A percentile compares a stretch with the other conserved stretches of the same genome.
These are phyloP conservation scores for Bruguiera hainesii DNA, from an alignment of 441 rosid species.

Conservation along the genomic window DNA sequence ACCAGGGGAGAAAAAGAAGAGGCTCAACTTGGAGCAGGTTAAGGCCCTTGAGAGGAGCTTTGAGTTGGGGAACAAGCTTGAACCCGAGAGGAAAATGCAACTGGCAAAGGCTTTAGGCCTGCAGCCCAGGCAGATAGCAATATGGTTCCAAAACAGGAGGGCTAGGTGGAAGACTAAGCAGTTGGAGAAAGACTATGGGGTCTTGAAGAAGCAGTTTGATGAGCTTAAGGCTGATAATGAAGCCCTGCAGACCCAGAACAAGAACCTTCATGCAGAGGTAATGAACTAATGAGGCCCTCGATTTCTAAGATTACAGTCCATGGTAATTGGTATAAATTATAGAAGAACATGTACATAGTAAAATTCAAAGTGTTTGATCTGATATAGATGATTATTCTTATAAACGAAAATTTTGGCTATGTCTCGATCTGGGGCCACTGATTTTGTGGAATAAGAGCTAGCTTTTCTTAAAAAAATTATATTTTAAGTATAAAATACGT, in stretches of 20 bases:
- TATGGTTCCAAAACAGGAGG: conserved; percentile 97
- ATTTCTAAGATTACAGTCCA: no score
- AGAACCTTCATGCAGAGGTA: conserved; percentile 85
- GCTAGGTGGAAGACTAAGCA: conserved; percentile 98
- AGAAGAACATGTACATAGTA: no score
- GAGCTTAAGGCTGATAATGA: conserved; percentile 79
- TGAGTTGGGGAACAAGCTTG: conserved; percentile 89
- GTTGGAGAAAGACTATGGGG: conserved; percentile 78
- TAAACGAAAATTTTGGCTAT: no score
- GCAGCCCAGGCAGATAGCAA: conserved; percentile 91
- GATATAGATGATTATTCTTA: no score
- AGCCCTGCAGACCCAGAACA: conserved; percentile 73
- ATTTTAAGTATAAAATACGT: no score
- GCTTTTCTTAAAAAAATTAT: no score
- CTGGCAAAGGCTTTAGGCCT: conserved; percentile 81
- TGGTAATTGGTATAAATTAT: neutral
- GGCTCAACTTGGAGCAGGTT: conserved; percentile 83
- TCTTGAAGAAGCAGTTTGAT: conserved; percentile 73
- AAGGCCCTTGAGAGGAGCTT: conserved; percentile 92
- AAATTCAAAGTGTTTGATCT: no score
- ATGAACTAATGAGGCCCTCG: neutral
- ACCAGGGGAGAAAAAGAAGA: conserved; percentile 92
- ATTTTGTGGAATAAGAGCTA: no score
- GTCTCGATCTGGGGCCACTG: no score
- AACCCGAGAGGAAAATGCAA: conserved; percentile 92